Evolutionary conservation across 2,329 filamentous ascomycete genomes (phyloP).

Genomic region (Endothia cerciana): DNA sequence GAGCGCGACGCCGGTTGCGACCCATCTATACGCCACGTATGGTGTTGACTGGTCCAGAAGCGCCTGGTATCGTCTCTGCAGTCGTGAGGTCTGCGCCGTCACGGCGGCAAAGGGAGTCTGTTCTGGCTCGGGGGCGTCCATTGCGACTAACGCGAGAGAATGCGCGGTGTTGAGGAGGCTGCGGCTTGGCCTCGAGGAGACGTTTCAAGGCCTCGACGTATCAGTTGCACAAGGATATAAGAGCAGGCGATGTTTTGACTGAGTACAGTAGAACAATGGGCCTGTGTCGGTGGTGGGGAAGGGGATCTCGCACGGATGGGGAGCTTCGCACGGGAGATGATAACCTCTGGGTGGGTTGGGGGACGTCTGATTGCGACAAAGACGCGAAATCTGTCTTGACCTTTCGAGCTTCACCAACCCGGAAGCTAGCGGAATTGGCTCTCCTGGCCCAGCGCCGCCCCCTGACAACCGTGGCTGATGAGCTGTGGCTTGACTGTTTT

Average conservation of each 20-base stretch:
- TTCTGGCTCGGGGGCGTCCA: constrained; percentile 88
- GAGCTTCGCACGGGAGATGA: constrained; percentile 2
- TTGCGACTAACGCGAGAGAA: constrained; percentile 42
- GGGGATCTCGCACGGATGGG: constrained; percentile 25
- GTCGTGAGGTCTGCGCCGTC: constrained; percentile 78
- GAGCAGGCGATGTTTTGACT: background rate
- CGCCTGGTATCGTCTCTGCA: constrained; percentile 88
- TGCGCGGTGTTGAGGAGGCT: background rate
- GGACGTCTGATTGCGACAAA: constrained; percentile 8
- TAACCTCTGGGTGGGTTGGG: background rate
- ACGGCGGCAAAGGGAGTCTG: constrained; percentile 91
- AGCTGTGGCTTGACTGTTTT: background rate
- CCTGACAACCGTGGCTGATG: constrained; percentile 8
- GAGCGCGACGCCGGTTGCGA: constrained; percentile 76
- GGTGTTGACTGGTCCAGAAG: constrained; percentile 94
- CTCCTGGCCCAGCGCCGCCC: constrained; percentile 1
- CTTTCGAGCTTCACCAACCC: constrained; percentile 9
- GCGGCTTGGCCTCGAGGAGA: constrained; percentile 6
- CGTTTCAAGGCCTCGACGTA: background rate
- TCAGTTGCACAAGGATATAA: background rate
- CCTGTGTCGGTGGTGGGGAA: constrained; percentile 15
- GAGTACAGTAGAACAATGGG: constrained; percentile 14
- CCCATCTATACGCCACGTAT: constrained; percentile 87
- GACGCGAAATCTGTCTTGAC: constrained; percentile 23
- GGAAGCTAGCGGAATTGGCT: background rate